Conservation (phyloP, 257 asterid species). For the Henckelia pumila region DNA sequence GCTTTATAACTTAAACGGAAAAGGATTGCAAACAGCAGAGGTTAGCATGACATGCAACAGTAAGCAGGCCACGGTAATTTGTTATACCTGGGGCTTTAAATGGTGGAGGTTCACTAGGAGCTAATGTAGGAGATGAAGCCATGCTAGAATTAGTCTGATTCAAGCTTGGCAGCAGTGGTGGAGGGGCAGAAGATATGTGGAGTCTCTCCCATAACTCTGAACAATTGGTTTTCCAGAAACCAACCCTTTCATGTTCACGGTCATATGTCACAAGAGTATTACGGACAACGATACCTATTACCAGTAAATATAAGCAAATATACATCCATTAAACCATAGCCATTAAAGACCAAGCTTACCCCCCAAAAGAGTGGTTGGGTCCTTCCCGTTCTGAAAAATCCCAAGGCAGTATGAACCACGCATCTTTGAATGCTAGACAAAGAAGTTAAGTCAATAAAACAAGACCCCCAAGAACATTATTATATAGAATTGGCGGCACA, state of each 20-base stretch:
- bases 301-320: constrained; percentile 20
- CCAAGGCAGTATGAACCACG: constrained; percentile 98
- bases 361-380: constrained; percentile 95
- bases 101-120: constrained; percentile 55
- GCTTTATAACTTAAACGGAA: background rate
- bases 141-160: constrained; percentile 38
- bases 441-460: constrained; percentile 16
- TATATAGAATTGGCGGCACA: constrained; percentile 19
- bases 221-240: constrained; percentile 98
- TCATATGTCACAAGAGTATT: constrained; percentile 96
- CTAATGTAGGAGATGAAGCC: constrained; percentile 44
- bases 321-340: background rate
- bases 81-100: constrained; percentile 50
- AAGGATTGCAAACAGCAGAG: constrained; percentile 13
- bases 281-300: constrained; percentile 86
- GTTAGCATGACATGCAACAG: constrained; percentile 20
- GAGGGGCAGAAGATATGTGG: constrained; percentile 48
- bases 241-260: constrained; percentile 84
- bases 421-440: constrained; percentile 82
- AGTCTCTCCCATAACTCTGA: constrained; percentile 93
- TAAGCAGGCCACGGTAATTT: constrained; percentile 18
- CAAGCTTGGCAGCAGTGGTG: constrained; percentile 45
- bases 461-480: constrained; percentile 19
- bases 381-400: constrained; percentile 95
- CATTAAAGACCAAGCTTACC: constrained; percentile 41